phyloP scores from a whole-genome alignment of 108 stramenopile species.

The Pseudonitzschia multistriata region DNA sequence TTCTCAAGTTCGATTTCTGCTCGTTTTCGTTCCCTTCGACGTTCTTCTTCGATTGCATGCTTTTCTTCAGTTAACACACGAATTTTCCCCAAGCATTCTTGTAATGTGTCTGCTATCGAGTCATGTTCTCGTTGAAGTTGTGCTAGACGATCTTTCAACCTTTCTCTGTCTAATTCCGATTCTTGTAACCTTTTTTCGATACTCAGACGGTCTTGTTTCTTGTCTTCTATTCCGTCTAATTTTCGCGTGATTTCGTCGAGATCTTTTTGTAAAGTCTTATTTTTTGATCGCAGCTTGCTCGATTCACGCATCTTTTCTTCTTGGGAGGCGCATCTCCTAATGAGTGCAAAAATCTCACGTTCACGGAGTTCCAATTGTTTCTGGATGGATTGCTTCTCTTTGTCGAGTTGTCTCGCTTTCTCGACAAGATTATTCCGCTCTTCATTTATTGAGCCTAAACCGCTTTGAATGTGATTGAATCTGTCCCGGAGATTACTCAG shows the following conservation, averaged over 20 bases:
- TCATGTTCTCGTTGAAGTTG: conserved; percentile 39
- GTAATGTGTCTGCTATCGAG: conserved; percentile 32
- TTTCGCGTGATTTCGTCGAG: conserved; percentile 11
- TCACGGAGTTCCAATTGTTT: conserved; percentile 43
- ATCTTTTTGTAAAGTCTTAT: conserved; percentile 19
- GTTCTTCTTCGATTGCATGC: conserved; percentile 31
- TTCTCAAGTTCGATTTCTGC: conserved; percentile 40
- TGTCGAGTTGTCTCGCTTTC: conserved; percentile 28
- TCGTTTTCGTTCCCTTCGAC: conserved; percentile 24
- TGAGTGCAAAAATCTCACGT: conserved; percentile 37
- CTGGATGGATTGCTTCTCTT: conserved; percentile 38
- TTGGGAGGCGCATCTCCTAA: conserved; percentile 43
- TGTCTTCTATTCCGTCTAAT: conserved; percentile 20
- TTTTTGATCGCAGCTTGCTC: conserved; percentile 23
- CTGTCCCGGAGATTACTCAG: conserved; percentile 33
- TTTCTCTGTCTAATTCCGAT: conserved; percentile 29
- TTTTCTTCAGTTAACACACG: conserved; percentile 36
- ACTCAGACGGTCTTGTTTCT: conserved; percentile 12
- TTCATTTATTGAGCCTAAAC: conserved; percentile 41
- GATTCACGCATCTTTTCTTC: conserved; percentile 43
- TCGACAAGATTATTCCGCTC: conserved; percentile 31
- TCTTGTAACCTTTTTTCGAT: conserved; percentile 27
- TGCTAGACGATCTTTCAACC: conserved; percentile 26
- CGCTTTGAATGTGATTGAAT: conserved; percentile 33
- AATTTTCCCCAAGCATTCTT: conserved; percentile 38